Evolutionary conservation across 73 alveolate species (phyloP), one percentile per base, ranked within the genome.

Genomic region (Breviolum minutum): DNA sequence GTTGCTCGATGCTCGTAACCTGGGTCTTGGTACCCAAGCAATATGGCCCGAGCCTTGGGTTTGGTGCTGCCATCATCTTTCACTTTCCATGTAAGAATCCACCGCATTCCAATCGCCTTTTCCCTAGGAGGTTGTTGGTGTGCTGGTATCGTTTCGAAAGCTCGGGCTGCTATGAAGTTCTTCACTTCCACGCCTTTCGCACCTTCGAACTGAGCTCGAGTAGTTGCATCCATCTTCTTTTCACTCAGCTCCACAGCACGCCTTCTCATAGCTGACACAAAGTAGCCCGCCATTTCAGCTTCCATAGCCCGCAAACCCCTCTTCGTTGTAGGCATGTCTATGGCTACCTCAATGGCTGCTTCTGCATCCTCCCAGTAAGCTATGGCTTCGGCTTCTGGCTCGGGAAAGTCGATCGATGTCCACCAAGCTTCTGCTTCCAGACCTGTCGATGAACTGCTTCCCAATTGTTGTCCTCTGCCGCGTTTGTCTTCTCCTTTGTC

Each of bases 1-100:
- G 94, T 54, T 7, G 94, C 94, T 2, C 54, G 54, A 3, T 40
- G 54, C 3, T 40, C 54, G 3, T 40, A 40, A 3, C 54, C 54
- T 40, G 77, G 76, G 48, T 84, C 94, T 27, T 84, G 94, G 14
- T 84, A 84, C 2, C 93, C 93, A 5, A 84, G 76, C 5, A 54
- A 48, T 26, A 54, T n/a, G 8, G 40, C 76, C 17, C 94, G 26
- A 10, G 74, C 94, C n/a, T 61, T 54, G 0, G 94, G 94, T 60
- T 84, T 61, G 6, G 32, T 14, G 5, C 60, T 26, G 5, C 94
- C 77, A 13, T 84, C 93, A n/a, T 84, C 93, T 11, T 84, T 61
- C 61, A 63, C 3, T 3, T 40, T 40, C 54, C 54, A 40, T 40
- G 54, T 40, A 0, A 40, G 3, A 3, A 40, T 40, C 73, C 86